phyloP scores from a whole-genome alignment of 257 asterid species.

The Fraxinus cuspidata region DNA sequence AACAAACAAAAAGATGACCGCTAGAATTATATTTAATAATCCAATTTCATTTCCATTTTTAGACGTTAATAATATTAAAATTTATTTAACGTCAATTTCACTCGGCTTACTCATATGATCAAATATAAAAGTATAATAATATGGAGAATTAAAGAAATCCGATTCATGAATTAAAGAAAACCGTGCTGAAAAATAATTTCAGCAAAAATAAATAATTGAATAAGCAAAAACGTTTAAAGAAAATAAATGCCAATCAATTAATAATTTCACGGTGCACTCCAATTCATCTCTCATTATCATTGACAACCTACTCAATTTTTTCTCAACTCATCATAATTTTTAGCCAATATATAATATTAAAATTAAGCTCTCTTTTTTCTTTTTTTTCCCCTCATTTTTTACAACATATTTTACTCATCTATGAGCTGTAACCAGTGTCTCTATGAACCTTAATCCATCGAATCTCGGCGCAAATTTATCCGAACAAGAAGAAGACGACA shows the following conservation, averaged over 20 bases:
- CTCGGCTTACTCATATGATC: too few species aligned
- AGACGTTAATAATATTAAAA: too few species aligned
- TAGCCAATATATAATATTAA: background rate
- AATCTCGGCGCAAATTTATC: conserved; percentile 76
- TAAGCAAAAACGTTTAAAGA: background rate
- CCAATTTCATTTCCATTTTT: too few species aligned
- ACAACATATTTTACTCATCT: conserved; percentile 33
- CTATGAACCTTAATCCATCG: conserved; percentile 79
- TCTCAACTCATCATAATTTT: conserved; percentile 27
- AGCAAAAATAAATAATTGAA: too few species aligned
- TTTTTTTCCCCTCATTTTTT: background rate
- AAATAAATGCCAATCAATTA: conserved; percentile 7
- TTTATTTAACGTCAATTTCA: too few species aligned
- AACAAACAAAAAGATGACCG: too few species aligned
- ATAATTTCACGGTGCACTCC: conserved; percentile 2
- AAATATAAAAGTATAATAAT: too few species aligned
- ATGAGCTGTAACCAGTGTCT: conserved; percentile 76
- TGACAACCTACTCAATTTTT: conserved; percentile 3
- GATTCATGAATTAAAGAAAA: too few species aligned
- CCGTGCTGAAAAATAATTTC: too few species aligned
- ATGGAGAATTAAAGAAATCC: too few species aligned
- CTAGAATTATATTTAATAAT: too few species aligned
- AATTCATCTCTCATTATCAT: conserved; percentile 3
- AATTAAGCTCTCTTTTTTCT: background rate
- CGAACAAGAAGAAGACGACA: conserved; percentile 31